These are phyloP conservation scores for Coemansia erecta DNA, from an alignment of 192 early-diverging fungal genomes.

Conservation along the genomic window DNA sequence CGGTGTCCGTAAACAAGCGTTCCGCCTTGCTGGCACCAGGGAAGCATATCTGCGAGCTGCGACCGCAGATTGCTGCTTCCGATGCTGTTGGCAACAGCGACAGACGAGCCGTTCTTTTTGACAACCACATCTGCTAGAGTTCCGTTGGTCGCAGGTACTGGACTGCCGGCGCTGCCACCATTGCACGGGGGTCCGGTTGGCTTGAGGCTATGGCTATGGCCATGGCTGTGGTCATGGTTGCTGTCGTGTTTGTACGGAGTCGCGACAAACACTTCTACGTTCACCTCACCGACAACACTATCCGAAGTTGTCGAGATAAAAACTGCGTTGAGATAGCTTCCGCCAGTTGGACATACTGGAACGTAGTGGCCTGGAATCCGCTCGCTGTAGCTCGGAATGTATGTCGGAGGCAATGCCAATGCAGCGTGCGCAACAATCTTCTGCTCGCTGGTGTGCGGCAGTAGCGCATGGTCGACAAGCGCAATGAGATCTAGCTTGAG, in stretches of 20 bases:
- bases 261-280: conserved; percentile 37
- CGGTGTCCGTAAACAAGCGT: conserved; percentile 81
- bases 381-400: conserved; percentile 30
- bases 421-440: conserved; percentile 38
- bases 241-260: conserved; percentile 21
- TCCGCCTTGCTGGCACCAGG: conserved; percentile 29
- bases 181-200: neutral
- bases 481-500: conserved; percentile 46
- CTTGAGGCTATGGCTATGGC: neutral
- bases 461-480: conserved; percentile 41
- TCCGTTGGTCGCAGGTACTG: neutral
- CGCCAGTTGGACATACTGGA: conserved; percentile 29
- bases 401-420: conserved; percentile 30
- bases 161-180: neutral
- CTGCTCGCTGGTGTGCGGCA: conserved; percentile 24
- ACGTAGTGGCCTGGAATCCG: conserved; percentile 22
- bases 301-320: conserved; percentile 26
- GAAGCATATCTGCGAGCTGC: conserved; percentile 1
- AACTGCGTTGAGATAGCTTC: conserved; percentile 35
- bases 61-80: neutral
- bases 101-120: neutral
- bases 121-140: neutral
- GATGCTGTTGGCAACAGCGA: neutral
- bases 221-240: too few species aligned
- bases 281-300: conserved; percentile 31